A percentile compares a stretch with the other conserved stretches of the same genome.
phyloP scores from a whole-genome alignment of 1,139 yeast species.

The Ogataea hybrid region DNA sequence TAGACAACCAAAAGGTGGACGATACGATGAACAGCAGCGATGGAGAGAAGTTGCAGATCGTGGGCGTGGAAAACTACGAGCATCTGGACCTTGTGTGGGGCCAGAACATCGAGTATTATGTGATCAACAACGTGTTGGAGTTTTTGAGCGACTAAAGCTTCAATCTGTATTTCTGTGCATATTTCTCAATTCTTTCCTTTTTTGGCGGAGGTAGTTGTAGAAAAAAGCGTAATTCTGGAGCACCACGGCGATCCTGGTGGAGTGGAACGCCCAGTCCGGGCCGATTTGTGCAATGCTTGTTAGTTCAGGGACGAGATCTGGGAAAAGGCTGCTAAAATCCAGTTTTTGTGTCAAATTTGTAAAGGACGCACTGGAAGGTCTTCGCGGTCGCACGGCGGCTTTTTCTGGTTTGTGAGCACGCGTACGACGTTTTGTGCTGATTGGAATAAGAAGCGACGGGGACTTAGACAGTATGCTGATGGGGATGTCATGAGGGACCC shows the following conservation, averaged over 20 bases:
- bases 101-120: slow-evolving; percentile 52
- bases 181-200: slow-evolving; percentile 12
- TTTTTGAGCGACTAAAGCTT: slow-evolving; percentile 29
- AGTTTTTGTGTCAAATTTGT: background rate
- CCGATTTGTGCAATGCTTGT: slow-evolving; percentile 5
- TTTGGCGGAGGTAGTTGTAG: slow-evolving; percentile 14
- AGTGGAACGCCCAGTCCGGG: slow-evolving; percentile 13
- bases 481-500: slow-evolving; percentile 6
- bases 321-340: slow-evolving; percentile 4
- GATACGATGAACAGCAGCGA: slow-evolving; percentile 3
- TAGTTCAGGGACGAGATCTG: slow-evolving; percentile 6
- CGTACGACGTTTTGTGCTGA: slow-evolving; percentile 9
- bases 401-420: slow-evolving; percentile 2
- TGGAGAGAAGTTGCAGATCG: slow-evolving; percentile 16
- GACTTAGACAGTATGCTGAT: slow-evolving; percentile 7
- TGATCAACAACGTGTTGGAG: slow-evolving; percentile 51
- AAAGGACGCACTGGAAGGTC: background rate
- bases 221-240: slow-evolving; percentile 19
- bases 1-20: slow-evolving; percentile 19
- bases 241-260: slow-evolving; percentile 15
- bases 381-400: slow-evolving; percentile 1
- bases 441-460: slow-evolving; percentile 14
- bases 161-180: slow-evolving; percentile 8
- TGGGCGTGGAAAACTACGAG: slow-evolving; percentile 62
- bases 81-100: slow-evolving; percentile 95